phyloP scores from a whole-genome alignment of 2,329 filamentous ascomycete species.

The Talaromyces amestolkiae region DNA sequence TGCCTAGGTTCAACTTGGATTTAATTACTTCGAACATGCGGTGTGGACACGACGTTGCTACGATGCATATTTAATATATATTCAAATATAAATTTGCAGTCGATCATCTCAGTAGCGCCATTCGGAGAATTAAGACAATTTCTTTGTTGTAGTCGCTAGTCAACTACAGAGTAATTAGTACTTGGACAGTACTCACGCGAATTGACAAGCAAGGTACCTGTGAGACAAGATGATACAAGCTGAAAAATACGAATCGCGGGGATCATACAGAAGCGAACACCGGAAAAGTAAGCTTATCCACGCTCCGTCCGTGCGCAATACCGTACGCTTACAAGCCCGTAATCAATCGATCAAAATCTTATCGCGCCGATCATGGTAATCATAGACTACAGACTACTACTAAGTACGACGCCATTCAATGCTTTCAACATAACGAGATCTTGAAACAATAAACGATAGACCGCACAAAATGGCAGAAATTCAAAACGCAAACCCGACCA shows the following conservation, averaged over 20 bases:
- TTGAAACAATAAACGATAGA: background rate
- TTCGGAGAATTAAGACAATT: background rate
- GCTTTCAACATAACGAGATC: background rate
- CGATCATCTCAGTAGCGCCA: background rate
- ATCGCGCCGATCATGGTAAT: slow-evolving; percentile 1
- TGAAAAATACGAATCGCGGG: background rate
- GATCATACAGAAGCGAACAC: background rate
- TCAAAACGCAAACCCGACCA: slow-evolving; percentile 75
- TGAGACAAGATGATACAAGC: background rate
- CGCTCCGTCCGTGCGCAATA: background rate
- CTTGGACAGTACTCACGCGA: background rate
- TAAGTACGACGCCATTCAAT: background rate
- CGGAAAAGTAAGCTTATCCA: background rate
- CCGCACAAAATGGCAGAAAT: slow-evolving; percentile 32
- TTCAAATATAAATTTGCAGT: background rate
- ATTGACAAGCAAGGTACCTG: background rate
- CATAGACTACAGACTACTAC: background rate
- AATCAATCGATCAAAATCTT: slow-evolving; percentile 1
- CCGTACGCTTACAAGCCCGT: background rate
- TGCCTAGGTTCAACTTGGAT: background rate
- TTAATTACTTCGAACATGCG: background rate
- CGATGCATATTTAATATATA: background rate
- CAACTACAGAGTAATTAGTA: too few relatives aligned
- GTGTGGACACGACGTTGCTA: background rate
- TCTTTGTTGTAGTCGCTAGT: background rate